These are phyloP conservation scores for Phylloporus sp. DNA, from an alignment of 768 basidiomycete species.

Conservation along the genomic window DNA sequence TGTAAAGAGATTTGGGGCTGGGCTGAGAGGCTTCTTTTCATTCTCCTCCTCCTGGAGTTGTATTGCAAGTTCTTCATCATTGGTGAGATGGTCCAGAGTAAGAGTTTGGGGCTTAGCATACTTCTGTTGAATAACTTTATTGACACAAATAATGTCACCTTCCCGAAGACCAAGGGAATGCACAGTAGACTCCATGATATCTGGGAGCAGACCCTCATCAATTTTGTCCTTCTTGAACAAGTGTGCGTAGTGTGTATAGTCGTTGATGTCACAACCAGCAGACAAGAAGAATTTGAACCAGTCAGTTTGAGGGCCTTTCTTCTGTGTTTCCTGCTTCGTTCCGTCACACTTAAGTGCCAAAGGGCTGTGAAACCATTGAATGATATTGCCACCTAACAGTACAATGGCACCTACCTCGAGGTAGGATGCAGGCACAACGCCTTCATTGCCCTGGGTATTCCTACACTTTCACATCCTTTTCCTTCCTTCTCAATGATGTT, in stretches of 20 bases:
- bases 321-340: constrained; percentile 28
- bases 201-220: constrained; percentile 81
- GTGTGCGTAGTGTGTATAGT: constrained; percentile 90
- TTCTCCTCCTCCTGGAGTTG: constrained; percentile 75
- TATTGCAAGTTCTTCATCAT: constrained; percentile 77
- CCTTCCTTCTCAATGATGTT: constrained; percentile 76
- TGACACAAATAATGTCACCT: constrained; percentile 95
- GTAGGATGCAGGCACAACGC: constrained; percentile 95
- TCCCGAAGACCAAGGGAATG: constrained; percentile 89
- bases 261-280: constrained; percentile 94
- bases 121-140: constrained; percentile 75
- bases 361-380: constrained; percentile 20
- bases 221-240: constrained; percentile 95
- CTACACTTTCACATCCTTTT: constrained; percentile 97
- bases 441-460: constrained; percentile 69
- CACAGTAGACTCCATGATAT: constrained; percentile 87
- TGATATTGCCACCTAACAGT: background rate
- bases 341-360: constrained; percentile 42
- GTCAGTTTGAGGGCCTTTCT: constrained; percentile 68
- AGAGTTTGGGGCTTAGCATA: constrained; percentile 31
- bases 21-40: constrained; percentile 38
- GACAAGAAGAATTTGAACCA: constrained; percentile 99
- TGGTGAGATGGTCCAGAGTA: constrained; percentile 55
- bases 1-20: constrained; percentile 82
- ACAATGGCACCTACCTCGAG: constrained; percentile 59